Conservation (phyloP, 768 basidiomycete genomes). For the Agaricus sinodeliciosus region DNA sequence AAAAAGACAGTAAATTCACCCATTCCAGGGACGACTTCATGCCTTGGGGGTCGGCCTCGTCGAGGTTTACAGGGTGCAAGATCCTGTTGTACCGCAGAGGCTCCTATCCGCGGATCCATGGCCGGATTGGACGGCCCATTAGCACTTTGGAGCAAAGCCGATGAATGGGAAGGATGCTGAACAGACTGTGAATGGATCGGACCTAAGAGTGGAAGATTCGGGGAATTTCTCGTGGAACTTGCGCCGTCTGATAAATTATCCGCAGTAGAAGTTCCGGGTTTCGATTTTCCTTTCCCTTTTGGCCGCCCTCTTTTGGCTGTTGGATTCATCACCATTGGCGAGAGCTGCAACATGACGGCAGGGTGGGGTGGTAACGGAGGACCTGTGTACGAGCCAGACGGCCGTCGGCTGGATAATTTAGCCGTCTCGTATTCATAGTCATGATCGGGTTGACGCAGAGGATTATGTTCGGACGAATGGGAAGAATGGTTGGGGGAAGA, state of each 20-base stretch:
- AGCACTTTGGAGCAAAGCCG: background rate
- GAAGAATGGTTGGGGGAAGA: background rate
- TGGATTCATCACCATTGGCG: background rate
- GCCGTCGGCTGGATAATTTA: background rate
- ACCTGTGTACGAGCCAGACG: background rate
- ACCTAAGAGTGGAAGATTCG: background rate
- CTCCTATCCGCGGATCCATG: background rate
- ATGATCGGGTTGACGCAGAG: background rate
- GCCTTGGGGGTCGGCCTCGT: constrained; percentile 5
- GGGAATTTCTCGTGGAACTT: background rate
- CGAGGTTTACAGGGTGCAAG: constrained; percentile 7
- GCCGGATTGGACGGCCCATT: background rate
- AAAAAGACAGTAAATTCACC: constrained; percentile 9
- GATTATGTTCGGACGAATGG: background rate
- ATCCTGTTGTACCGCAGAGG: background rate
- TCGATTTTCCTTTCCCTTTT: background rate
- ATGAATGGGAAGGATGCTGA: background rate
- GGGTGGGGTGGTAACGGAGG: background rate
- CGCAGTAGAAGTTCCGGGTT: background rate
- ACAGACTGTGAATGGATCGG: background rate
- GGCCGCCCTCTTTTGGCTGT: background rate
- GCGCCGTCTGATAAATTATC: background rate
- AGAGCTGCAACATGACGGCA: background rate
- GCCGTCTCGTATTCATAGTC: background rate
- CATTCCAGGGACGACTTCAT: constrained; percentile 8